Evolutionary conservation across 1,139 yeast genomes (phyloP), one percentile per base, ranked within the genome.

Genomic region (Diutina catenulata): DNA sequence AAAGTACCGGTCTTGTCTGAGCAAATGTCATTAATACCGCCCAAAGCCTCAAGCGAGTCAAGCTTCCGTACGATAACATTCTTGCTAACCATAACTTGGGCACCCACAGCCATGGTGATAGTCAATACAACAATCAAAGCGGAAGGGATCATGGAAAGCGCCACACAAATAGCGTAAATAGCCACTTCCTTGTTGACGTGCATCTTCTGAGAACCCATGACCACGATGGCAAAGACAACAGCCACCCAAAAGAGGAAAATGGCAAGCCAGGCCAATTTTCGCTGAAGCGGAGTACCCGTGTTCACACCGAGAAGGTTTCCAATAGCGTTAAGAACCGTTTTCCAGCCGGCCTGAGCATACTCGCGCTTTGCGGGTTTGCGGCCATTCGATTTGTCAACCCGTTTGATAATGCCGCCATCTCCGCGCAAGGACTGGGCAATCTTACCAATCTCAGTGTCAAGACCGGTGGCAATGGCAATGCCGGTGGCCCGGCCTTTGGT

Each of bases 51-150:
- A 37, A 81, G 64, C 2, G 93, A 80, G 51, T 81, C 91, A 42
- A 82, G 65, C 49, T 79, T 81, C 50, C 93, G 68, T 15, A 82
- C 87, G 57, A 82, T 77, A 27, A 82, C 93, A 50, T 80, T 64
- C 49, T 79, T 70, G 37, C 60, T 56, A 31, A 77, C 80, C 93
- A 82, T 82, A 13, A 76, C 80, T 48, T 78, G 80, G 28, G 93
- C 82, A 19, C 93, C 93, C 43, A 80, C 80, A 6, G 93, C 88
- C 91, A 82, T 81, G 4, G 93, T 81, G 44, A 82, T 81, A 13
- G 93, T 81, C 43, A 82, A 68, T 16, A 82, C 93, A 29, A 81
- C 93, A 42, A 81, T 79, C 47, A 82, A 66, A 1, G 88, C 77
- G 3, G 88, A 81, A 2, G 93, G 94, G 49, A 81, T 81, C 91